Evolutionary conservation across 2,329 filamentous ascomycete genomes (phyloP).

Genomic region (Pseudocercospora fuligena): DNA sequence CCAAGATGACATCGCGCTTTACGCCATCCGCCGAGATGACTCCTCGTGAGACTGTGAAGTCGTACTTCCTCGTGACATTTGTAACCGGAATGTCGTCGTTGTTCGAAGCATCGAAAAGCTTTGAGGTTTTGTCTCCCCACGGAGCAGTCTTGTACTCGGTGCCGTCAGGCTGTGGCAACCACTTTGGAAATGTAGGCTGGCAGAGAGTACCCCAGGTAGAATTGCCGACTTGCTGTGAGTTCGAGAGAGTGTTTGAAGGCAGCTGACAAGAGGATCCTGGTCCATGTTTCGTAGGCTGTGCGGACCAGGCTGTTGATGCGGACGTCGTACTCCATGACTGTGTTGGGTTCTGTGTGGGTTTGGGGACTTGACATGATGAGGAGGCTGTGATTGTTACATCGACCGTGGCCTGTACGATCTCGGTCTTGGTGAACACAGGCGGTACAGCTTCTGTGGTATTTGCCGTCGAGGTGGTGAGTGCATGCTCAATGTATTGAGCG

Average conservation of each 20-base stretch:
- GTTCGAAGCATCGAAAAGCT: slow-evolving; percentile 35
- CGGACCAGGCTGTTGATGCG: not conserved
- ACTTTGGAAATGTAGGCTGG: slow-evolving; percentile 32
- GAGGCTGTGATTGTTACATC: slow-evolving; percentile 16
- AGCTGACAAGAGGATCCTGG: slow-evolving; percentile 17
- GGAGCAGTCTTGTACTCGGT: slow-evolving; percentile 28
- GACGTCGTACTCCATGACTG: not conserved
- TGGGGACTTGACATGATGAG: slow-evolving; percentile 9
- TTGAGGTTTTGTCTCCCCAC: slow-evolving; percentile 37
- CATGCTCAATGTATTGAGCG: slow-evolving; percentile 3
- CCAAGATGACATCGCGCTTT: slow-evolving; percentile 35
- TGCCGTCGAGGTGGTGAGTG: slow-evolving; percentile 5
- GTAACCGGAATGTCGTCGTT: slow-evolving; percentile 40
- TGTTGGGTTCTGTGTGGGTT: not conserved
- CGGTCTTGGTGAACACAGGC: slow-evolving; percentile 2
- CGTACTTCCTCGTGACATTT: slow-evolving; percentile 37
- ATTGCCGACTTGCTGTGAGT: slow-evolving; percentile 33
- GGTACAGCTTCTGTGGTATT: not conserved
- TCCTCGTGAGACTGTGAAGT: slow-evolving; percentile 35
- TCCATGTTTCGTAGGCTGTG: not conserved
- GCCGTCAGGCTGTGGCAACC: slow-evolving; percentile 28
- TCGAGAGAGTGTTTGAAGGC: slow-evolving; percentile 28
- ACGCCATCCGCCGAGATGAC: slow-evolving; percentile 40
- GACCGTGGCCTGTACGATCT: slow-evolving; percentile 8
- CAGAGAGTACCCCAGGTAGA: slow-evolving; percentile 31